phyloP scores from a whole-genome alignment of 2,329 filamentous ascomycete genomes.

The Epichloe brachyelytri region DNA sequence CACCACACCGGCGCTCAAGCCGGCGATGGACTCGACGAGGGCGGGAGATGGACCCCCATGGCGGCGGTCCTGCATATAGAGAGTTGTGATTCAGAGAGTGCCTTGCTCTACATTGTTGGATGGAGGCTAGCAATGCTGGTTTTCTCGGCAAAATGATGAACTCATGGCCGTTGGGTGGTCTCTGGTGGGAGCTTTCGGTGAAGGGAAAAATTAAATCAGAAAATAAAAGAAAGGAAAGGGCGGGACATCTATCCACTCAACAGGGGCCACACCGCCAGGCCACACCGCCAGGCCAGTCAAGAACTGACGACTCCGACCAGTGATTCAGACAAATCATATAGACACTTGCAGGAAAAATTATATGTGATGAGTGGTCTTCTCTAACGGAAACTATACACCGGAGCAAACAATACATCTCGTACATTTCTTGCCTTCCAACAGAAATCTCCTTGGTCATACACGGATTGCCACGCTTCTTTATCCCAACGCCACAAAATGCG shows the following conservation, averaged over 20 bases:
- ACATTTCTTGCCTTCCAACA: neutral
- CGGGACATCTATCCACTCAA: too few relatives aligned
- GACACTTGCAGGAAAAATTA: too few relatives aligned
- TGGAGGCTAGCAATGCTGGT: neutral
- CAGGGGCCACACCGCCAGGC: too few relatives aligned
- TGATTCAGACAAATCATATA: too few relatives aligned
- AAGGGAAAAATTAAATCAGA: neutral
- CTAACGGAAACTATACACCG: too few relatives aligned
- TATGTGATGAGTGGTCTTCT: too few relatives aligned
- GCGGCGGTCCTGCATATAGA: constrained; percentile 33
- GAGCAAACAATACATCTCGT: neutral
- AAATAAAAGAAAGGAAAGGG: too few relatives aligned
- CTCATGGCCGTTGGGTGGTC: neutral
- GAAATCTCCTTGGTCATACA: neutral
- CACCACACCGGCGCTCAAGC: constrained; percentile 75
- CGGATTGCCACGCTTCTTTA: neutral
- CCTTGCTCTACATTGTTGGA: constrained; percentile 13
- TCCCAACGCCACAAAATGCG: neutral
- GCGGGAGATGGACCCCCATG: constrained; percentile 58
- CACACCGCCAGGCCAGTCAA: too few relatives aligned
- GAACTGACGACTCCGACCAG: too few relatives aligned
- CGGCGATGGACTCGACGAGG: constrained; percentile 75
- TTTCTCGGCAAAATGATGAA: neutral
- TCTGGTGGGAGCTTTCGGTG: neutral
- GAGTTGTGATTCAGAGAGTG: constrained; percentile 1